Percentiles rank a stretch among this genome's conserved stretches.
phyloP scores from a whole-genome alignment of 495 filamentous ascomycete species.

The Xylaria palmicola region DNA sequence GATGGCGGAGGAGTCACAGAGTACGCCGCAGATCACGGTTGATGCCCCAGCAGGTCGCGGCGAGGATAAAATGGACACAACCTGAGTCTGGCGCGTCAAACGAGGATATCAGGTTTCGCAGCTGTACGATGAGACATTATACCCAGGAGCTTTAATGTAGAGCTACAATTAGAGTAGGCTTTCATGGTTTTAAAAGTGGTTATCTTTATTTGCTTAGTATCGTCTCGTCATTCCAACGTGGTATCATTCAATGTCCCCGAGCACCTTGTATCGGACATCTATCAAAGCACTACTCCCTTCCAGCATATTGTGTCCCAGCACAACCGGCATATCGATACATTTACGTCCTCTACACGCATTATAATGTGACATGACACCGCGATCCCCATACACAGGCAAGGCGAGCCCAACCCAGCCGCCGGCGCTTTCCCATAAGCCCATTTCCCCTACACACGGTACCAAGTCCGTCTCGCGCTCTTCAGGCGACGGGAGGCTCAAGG shows the following conservation, averaged over 20 bases:
- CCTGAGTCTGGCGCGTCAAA: slow-evolving; percentile 26
- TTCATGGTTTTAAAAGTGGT: neutral
- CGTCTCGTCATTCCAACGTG: neutral
- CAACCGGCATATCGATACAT: neutral
- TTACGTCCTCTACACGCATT: neutral
- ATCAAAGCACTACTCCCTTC: neutral
- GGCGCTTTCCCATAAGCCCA: neutral
- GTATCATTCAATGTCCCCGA: slow-evolving; percentile 8
- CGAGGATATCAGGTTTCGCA: neutral
- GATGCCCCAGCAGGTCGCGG: slow-evolving; percentile 46
- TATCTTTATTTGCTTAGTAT: slow-evolving; percentile 6
- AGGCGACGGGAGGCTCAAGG: slow-evolving; percentile 34
- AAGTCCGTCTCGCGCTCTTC: neutral
- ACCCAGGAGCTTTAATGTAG: slow-evolving; percentile 7
- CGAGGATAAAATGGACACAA: slow-evolving; percentile 69
- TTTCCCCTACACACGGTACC: neutral
- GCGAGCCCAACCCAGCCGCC: neutral
- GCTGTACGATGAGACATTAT: slow-evolving; percentile 12
- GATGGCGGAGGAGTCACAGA: slow-evolving; percentile 40
- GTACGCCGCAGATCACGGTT: slow-evolving; percentile 47
- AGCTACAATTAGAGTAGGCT: neutral
- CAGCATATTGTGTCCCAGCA: neutral
- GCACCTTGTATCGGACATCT: neutral
- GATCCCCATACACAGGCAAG: neutral
- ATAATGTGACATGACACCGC: neutral